phyloP scores from a whole-genome alignment of 768 basidiomycete species.

The Leccinum rimulosum region DNA sequence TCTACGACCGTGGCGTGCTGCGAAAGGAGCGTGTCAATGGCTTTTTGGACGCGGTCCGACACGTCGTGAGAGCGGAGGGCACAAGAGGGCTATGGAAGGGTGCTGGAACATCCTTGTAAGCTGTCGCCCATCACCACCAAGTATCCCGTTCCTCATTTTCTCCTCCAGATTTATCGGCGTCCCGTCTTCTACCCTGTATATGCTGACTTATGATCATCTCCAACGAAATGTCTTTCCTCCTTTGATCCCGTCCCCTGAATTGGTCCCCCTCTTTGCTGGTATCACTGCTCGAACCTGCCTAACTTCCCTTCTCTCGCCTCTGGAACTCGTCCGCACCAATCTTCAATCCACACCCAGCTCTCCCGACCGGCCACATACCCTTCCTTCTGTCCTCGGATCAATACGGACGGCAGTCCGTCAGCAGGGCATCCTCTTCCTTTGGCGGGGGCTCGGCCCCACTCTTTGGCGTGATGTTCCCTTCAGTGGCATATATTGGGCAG shows the following conservation, averaged over 20 bases:
- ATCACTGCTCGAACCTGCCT: slow-evolving; percentile 78
- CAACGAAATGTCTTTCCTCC: slow-evolving; percentile 60
- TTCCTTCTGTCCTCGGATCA: slow-evolving; percentile 67
- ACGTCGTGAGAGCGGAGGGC: slow-evolving; percentile 82
- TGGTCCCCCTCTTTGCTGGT: slow-evolving; percentile 79
- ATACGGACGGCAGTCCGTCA: slow-evolving; percentile 56
- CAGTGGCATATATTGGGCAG: slow-evolving; percentile 95
- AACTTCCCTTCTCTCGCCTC: slow-evolving; percentile 76
- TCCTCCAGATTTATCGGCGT: slow-evolving; percentile 75
- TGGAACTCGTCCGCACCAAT: slow-evolving; percentile 92
- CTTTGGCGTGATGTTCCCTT: slow-evolving; percentile 98
- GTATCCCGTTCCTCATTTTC: slow-evolving; percentile 8
- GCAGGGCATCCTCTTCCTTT: slow-evolving; percentile 71
- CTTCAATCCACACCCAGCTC: slow-evolving; percentile 83
- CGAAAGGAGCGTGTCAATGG: slow-evolving; percentile 75
- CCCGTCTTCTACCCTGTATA: slow-evolving; percentile 89
- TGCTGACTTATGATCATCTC: slow-evolving; percentile 93
- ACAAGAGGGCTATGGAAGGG: slow-evolving; percentile 92
- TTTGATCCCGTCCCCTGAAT: slow-evolving; percentile 48
- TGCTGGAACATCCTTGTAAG: slow-evolving; percentile 85
- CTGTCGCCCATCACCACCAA: background rate
- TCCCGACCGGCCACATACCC: slow-evolving; percentile 68
- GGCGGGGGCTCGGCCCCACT: slow-evolving; percentile 89
- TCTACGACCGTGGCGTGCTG: slow-evolving; percentile 74
- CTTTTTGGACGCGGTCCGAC: slow-evolving; percentile 79